Percentiles rank a stretch among this genome's conserved stretches.
Conservation (phyloP, 1,284 basidiomycete genomes). For the Heterobasidion irregulare region DNA sequence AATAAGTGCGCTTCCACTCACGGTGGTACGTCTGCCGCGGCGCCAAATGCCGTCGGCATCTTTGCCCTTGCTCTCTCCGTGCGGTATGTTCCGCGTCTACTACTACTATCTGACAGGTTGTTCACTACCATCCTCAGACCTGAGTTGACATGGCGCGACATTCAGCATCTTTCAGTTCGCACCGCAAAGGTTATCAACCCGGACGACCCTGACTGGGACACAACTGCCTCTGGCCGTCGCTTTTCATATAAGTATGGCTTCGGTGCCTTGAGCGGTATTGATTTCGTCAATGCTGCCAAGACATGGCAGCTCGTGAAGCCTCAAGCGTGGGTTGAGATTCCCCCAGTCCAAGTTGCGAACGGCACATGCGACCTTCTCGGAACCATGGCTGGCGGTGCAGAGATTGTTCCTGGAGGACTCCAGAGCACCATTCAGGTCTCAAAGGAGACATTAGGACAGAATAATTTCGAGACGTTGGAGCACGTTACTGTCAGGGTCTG, state of each 20-base stretch:
- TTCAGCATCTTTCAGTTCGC: constrained; percentile 85
- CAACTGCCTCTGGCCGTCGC: constrained; percentile 66
- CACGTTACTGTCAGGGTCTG: constrained; percentile 92
- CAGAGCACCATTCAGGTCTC: constrained; percentile 66
- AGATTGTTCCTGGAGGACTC: constrained; percentile 65
- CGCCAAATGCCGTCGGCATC: constrained; percentile 90
- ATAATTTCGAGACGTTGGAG: constrained; percentile 86
- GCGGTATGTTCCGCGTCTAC: constrained; percentile 40
- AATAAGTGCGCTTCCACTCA: constrained; percentile 79
- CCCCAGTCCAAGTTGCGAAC: constrained; percentile 58
- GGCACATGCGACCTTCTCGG: constrained; percentile 52
- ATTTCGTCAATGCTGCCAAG: constrained; percentile 77
- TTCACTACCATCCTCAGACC: constrained; percentile 40
- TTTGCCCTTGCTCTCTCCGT: constrained; percentile 83
- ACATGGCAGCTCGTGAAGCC: constrained; percentile 88
- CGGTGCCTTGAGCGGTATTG: constrained; percentile 82
- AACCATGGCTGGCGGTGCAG: constrained; percentile 56
- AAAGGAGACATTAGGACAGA: constrained; percentile 55
- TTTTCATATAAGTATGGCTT: constrained; percentile 99
- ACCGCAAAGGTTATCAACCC: constrained; percentile 79
- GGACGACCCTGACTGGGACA: constrained; percentile 93
- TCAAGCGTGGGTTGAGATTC: constrained; percentile 83
- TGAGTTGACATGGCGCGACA: constrained; percentile 94
- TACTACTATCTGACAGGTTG: background rate
- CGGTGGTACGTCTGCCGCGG: constrained; percentile 96